Percentiles rank a stretch among this genome's conserved stretches.
Evolutionary conservation across 768 basidiomycete genomes (phyloP).

Genomic region (Coprinopsis sp.): DNA sequence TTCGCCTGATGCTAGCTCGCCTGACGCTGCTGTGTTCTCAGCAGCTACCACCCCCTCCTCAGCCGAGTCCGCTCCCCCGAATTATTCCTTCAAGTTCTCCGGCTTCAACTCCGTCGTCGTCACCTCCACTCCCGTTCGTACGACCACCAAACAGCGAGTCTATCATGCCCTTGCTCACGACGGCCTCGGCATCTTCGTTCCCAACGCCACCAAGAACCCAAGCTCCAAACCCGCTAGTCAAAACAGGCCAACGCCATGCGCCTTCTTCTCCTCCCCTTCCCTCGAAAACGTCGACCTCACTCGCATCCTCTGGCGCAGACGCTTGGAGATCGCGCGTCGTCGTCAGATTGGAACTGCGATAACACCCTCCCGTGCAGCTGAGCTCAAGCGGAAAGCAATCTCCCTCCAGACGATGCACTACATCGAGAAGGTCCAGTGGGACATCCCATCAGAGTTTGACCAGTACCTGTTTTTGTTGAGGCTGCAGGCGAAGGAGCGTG

Average conservation of each 20-base stretch:
- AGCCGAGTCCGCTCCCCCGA: neutral
- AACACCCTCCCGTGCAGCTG: neutral
- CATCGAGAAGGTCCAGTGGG: slow-evolving; percentile 7
- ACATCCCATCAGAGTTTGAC: slow-evolving; percentile 8
- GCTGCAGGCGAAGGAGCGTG: slow-evolving; percentile 3
- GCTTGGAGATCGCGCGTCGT: slow-evolving; percentile 3
- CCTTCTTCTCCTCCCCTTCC: slow-evolving; percentile 6
- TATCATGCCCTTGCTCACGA: neutral
- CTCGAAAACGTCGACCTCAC: slow-evolving; percentile 6
- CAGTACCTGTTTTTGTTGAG: slow-evolving; percentile 8
- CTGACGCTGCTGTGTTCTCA: too few relatives aligned
- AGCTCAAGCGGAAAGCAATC: slow-evolving; percentile 6
- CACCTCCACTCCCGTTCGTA: slow-evolving; percentile 2
- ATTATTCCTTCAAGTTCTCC: neutral
- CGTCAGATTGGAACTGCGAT: neutral
- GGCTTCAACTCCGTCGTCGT: neutral
- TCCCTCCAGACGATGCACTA: slow-evolving; percentile 6
- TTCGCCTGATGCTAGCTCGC: too few relatives aligned
- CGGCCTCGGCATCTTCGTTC: neutral
- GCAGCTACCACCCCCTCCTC: too few relatives aligned
- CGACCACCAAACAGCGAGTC: neutral
- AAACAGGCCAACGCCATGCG: slow-evolving; percentile 5
- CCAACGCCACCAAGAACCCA: neutral
- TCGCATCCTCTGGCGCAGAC: slow-evolving; percentile 3
- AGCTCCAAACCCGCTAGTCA: neutral